Base-by-base conservation (phyloP, 805 yeast species). In the Kodamaea kaohsiungensis region DNA sequence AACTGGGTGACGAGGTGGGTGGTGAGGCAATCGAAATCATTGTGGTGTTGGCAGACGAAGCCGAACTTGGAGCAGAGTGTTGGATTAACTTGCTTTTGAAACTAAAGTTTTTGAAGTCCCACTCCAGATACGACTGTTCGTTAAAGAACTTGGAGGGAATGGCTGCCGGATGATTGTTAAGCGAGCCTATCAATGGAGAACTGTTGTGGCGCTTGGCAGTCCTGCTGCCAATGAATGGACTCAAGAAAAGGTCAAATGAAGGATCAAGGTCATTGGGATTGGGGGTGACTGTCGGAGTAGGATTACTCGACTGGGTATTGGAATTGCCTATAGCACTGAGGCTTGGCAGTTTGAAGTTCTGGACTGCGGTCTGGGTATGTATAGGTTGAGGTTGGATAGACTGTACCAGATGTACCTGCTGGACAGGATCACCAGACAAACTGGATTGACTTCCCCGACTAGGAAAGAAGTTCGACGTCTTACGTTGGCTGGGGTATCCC, bases 391-490 rank as follows among this genome's bases (percentile, higher is more conserved):
- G 42, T 38, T 38, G 42, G 42, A n/a, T 38, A 16, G 42, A 7
- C 16, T 15, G 42, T 8, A 16, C 42, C 42, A 38, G 18, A n/a
- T 38, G 42, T 3, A 19, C 19, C 25, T 5, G 19, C 19, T 40
- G 19, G 8, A 17, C 45, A 17, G 13, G 3, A 17, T 40, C 45
- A 6, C 45, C 19, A 19, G 25, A 17, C 19, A 16, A 22, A 12
- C 45, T 13, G 25, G 45, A 40, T 19, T 40, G 45, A 19, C 45
- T 40, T 12, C 45, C 45, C 45, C 45, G 19, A 17, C 45, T 40
- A 19, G 62, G 62, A 22, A 59, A 59, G 58, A 59, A 59, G 51
- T 58, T 59, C 48, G 62, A 59, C 3, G 60, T 57, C 38, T 58
- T 51, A 25, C 61, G 33, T 35, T 48, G 51, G 38, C 33, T 48